Evolutionary conservation across 305 asterid genomes (phyloP).

Genomic region (Salvia sclarea): DNA sequence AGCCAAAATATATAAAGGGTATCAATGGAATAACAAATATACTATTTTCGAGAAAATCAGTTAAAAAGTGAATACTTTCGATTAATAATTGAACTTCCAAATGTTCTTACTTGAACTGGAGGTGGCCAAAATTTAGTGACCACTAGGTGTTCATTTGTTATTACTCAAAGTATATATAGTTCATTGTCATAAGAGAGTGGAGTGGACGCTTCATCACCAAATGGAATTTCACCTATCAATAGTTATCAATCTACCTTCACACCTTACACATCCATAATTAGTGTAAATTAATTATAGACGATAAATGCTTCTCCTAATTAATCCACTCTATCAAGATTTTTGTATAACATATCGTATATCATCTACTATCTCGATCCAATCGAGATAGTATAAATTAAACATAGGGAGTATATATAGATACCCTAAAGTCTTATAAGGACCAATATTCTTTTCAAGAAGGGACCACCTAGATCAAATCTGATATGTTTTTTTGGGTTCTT

Average conservation of each 20-base stretch:
- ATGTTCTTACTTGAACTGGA: too few species aligned
- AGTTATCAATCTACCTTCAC: neutral
- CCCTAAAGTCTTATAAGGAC: constrained; percentile 33
- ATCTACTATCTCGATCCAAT: neutral
- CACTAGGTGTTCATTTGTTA: too few species aligned
- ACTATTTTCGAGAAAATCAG: too few species aligned
- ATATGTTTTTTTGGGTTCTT: constrained; percentile 34
- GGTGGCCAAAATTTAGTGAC: too few species aligned
- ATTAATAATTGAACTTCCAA: too few species aligned
- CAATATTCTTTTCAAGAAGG: constrained; percentile 41
- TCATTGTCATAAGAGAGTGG: neutral
- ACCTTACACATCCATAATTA: neutral
- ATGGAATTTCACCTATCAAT: neutral
- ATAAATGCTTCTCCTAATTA: neutral
- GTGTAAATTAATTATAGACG: neutral
- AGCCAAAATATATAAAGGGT: too few species aligned
- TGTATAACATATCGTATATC: neutral
- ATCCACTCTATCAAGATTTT: neutral
- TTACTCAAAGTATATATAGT: too few species aligned
- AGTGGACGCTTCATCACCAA: neutral
- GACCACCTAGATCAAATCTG: constrained; percentile 39
- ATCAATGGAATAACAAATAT: too few species aligned
- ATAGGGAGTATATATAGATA: constrained; percentile 3
- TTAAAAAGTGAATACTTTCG: too few species aligned
- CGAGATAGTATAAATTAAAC: neutral